Evolutionary conservation across 2,329 filamentous ascomycete genomes (phyloP), one percentile per base, ranked within the genome.

Genomic region (Akanthomyces muscarius): DNA sequence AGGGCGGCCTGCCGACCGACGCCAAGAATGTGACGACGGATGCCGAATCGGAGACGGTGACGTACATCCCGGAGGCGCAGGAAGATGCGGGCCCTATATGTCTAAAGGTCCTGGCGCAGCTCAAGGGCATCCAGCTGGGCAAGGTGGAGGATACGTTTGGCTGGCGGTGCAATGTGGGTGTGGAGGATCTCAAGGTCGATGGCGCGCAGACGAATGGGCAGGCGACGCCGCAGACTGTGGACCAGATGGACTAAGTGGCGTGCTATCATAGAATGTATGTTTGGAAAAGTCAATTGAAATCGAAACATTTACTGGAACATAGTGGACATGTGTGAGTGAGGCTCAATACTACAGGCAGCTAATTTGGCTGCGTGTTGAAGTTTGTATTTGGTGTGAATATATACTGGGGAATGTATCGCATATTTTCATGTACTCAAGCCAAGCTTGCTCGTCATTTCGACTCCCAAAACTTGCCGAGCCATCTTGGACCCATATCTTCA

Each of bases 71-170:
- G 5, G 80, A 78, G 5, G 71, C 79, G 21, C 79, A 83, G 60
- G 84, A 89, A 62, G 89, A 92, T 63, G 87, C 90, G 0, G 93
- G 93, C 0, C 86, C 89, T 38, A 79, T 89, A 21, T 93, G 87
- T 74, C 72, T 86, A 30, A 88, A 89, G 77, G 81, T 98, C 45
- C 77, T 97, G 63, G 80, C 81, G 28, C 88, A 89, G 61, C 81
- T 98, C 61, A 90, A 96, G 79, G 92, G 87, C 1, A 92, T 98
- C 65, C 94, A 98, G 80, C 83, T 86, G 44, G 93, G 93, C 33
- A 91, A 89, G 76, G 79, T 89, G 48, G 80, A 89, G 73, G 94
- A 98, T 73, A 77, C 80, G 63, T 90, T 93, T 71, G 86, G 86
- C 4, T 97, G 92, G 93, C 83, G 84, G 54, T 72, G 77, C 57